phyloP scores from a whole-genome alignment of 352 stramenopile genomes.

The Phytophthora capsici region DNA sequence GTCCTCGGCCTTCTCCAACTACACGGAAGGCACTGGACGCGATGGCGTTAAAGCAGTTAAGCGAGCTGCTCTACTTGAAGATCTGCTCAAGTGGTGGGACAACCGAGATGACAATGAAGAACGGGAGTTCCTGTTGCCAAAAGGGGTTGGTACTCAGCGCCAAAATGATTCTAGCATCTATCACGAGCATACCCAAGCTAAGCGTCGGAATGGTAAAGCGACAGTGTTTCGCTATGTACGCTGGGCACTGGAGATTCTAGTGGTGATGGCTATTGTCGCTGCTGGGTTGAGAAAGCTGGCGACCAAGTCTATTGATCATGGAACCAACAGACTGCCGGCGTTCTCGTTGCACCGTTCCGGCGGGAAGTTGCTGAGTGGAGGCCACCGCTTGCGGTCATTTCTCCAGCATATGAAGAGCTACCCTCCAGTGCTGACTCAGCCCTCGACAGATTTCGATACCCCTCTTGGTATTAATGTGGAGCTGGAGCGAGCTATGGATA shows the following conservation, averaged over 20 bases:
- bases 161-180: not conserved
- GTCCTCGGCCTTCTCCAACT: constrained; percentile 20
- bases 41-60: constrained; percentile 10
- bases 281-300: constrained; percentile 25
- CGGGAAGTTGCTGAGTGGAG: constrained; percentile 32
- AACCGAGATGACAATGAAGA: constrained; percentile 21
- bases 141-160: not conserved
- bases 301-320: constrained; percentile 12
- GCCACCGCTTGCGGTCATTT: constrained; percentile 33
- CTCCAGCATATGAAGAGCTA: constrained; percentile 38
- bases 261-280: constrained; percentile 31
- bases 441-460: constrained; percentile 21
- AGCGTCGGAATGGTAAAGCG: constrained; percentile 1
- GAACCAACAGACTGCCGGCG: constrained; percentile 7
- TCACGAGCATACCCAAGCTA: not conserved
- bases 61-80: constrained; percentile 13
- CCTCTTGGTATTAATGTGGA: constrained; percentile 47
- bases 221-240: constrained; percentile 10
- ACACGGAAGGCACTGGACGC: constrained; percentile 7
- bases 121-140: constrained; percentile 20
- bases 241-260: constrained; percentile 27
- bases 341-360: constrained; percentile 40
- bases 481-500: constrained; percentile 69
- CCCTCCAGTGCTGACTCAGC: constrained; percentile 7
- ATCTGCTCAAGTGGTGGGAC: constrained; percentile 27